Base-by-base conservation (phyloP, 2,329 filamentous ascomycete species). In the Fusarium torreyae region DNA sequence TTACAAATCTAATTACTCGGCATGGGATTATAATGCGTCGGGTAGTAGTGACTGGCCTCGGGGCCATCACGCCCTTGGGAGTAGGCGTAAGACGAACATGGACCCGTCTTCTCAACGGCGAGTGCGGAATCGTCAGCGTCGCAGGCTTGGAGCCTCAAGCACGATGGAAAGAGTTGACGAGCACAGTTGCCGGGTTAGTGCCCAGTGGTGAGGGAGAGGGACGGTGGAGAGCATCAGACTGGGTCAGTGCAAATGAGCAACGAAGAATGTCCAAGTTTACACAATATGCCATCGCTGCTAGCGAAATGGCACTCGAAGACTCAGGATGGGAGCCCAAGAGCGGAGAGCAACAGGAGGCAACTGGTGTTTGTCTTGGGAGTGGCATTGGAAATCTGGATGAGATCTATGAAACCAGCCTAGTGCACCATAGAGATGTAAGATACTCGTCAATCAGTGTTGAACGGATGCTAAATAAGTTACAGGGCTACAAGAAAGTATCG, bases 331-430 rank as follows among this genome's bases (percentile, higher is more conserved):
- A 86, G 49, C 89, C 91, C 0, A 82, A 81, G 7, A 80, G 77
- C 6, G 83, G 85, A 18, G 85, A 89, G 24, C 88, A 94, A 59
- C 85, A 87, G 24, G 92, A 97, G 75, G 86, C 86, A 56, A 97
- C 94, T 0, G 96, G 96, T 1, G 92, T 99, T 2, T 97, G 95
- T 75, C 85, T 99, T 40, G 96, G 96, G 3, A 98, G 95, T 70
- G 96, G 96, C 3, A 98, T 99, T 74, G 96, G 96, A 17, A 98
- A 96, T 75, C 86, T 99, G 39, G 92, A 97, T 40, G 94, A 97
- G 73, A 89, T 97, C 10, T 98, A 97, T 79, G 86, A 91, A 66
- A 97, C 94, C 3, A 93, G 92, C 58, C 75, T 97, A 50, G 89
- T 88, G 2, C 97, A 92, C 77, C 86, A 92, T 33, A 85, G 88